Base-by-base conservation (phyloP, 257 asterid genomes). In the Solanum tacnaense region DNA sequence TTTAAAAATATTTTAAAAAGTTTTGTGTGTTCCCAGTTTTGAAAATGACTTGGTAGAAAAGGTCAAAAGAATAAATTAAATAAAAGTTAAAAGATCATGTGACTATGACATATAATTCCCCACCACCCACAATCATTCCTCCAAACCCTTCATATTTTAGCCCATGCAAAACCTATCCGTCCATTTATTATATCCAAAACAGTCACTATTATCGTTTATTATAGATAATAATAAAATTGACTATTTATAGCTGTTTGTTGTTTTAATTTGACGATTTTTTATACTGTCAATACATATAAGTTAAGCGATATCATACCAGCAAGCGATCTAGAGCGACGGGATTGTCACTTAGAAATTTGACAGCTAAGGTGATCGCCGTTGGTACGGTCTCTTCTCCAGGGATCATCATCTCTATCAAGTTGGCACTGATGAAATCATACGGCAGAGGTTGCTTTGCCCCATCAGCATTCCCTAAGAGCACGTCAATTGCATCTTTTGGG, bases 351-450 rank as follows among this genome's bases (percentile, higher is more conserved):
- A 97, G 92, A 74, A 91, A 97, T 88, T 97, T 97, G 84, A 97
- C 94, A 6, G 98, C 98, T 15, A 97, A 88, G 10, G 99, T 96
- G 92, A 95, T 93, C 49, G 98, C 92, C 5, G 95, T 96, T 1
- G 99, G 99, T 71, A 97, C 94, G 0, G 98, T 94, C 93, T 96
- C 99, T 86, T 95, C 98, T 2, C 99, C 99, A 0, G 99, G 99
- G 82, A 96, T 94, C 99, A 97, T 97, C 98, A 97, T 93, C 91
- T 95, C 99, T 46, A 97, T 88, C 27, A 97, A 90, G 90, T 97
- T 97, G 10, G 92, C 95, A 52, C 94, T 90, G 86, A 96, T 91
- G 62, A 92, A 91, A 89, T 97, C 97, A 38, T 89, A 76, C 73
- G 97, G 92, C 84, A 93, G 90, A 2, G 89, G 90, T 27, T 89